A percentile compares a stretch with the other conserved stretches of the same genome.
Conservation (phyloP, 2,329 filamentous ascomycete species). For the Nemania abortiva region DNA sequence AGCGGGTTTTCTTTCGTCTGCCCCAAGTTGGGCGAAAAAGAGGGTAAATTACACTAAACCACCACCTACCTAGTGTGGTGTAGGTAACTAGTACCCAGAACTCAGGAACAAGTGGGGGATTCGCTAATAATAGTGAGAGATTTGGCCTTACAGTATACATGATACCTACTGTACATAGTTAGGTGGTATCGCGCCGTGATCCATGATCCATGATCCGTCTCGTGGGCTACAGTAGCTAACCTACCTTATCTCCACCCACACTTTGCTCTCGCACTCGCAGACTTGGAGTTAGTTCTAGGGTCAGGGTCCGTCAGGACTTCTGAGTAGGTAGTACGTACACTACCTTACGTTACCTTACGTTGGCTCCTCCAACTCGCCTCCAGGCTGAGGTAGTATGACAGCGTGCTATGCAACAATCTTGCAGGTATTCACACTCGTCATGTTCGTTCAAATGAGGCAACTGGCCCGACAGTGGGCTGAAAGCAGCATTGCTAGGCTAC, state of each 20-base stretch:
- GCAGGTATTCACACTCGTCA: slow-evolving; percentile 31
- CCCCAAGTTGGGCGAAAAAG: not conserved
- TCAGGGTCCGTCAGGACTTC: not conserved
- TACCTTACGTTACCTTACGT: not conserved
- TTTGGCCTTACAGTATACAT: too few species aligned
- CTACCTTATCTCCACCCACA: slow-evolving; percentile 30
- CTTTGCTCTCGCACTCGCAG: not conserved
- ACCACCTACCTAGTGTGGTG: not conserved
- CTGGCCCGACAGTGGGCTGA: slow-evolving; percentile 21
- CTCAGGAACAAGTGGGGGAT: slow-evolving; percentile 32
- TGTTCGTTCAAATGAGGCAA: slow-evolving; percentile 26
- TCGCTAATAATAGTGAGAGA: slow-evolving; percentile 25
- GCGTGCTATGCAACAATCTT: slow-evolving; percentile 29
- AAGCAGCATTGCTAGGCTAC: slow-evolving; percentile 13
- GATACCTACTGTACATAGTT: too few species aligned
- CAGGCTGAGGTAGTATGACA: slow-evolving; percentile 9
- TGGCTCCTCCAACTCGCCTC: slow-evolving; percentile 28
- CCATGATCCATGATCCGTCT: slow-evolving; percentile 7
- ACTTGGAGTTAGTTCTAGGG: slow-evolving; percentile 10
- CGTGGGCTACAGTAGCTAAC: not conserved
- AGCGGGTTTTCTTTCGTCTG: not conserved
- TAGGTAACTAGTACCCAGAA: not conserved
- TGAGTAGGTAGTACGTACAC: not conserved
- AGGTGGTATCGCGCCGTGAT: too few species aligned
- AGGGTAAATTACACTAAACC: slow-evolving; percentile 5